A percentile compares a stretch with the other conserved stretches of the same genome.
These are phyloP conservation scores for Phytophthora pisi DNA, from an alignment of 352 stramenopile species.

Conservation along the genomic window DNA sequence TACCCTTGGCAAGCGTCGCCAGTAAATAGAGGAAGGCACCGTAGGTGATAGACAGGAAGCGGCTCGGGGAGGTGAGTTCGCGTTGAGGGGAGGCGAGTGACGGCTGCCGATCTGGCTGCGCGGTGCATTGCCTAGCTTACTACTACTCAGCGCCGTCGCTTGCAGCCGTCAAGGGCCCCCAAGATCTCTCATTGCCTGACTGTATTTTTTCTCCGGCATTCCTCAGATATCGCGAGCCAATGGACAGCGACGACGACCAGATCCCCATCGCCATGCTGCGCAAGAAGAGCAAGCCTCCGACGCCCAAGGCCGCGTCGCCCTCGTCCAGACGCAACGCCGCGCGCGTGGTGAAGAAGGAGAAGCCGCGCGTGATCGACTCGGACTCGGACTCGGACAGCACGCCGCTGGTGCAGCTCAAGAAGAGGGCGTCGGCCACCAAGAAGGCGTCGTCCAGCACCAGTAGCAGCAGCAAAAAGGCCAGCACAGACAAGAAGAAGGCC, in stretches of 20 bases:
- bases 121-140: not conserved
- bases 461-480: conserved; percentile 19
- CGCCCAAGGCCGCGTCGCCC: conserved; percentile 26
- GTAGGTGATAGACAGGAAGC: conserved; percentile 7
- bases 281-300: conserved; percentile 50
- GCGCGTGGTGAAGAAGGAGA: conserved; percentile 40
- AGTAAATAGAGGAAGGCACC: not conserved
- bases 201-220: not conserved
- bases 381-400: conserved; percentile 83
- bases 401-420: conserved; percentile 86
- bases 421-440: conserved; percentile 64
- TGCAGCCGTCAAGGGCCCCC: not conserved
- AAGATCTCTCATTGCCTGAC: not conserved
- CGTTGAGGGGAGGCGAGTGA: conserved; percentile 12
- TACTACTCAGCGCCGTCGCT: not conserved
- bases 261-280: conserved; percentile 75
- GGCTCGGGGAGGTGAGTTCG: conserved; percentile 24
- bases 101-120: conserved; percentile 1
- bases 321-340: conserved; percentile 6
- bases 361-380: conserved; percentile 40
- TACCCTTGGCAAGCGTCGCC: not conserved
- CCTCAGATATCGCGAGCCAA: conserved; percentile 10
- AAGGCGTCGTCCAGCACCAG: conserved; percentile 11
- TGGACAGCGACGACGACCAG: conserved; percentile 81
- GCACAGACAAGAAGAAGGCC: conserved; percentile 33